Evolutionary conservation across 148 eudicot species (phyloP), one percentile per base, ranked within the genome.

Genomic region (Rhododendron henanense): DNA sequence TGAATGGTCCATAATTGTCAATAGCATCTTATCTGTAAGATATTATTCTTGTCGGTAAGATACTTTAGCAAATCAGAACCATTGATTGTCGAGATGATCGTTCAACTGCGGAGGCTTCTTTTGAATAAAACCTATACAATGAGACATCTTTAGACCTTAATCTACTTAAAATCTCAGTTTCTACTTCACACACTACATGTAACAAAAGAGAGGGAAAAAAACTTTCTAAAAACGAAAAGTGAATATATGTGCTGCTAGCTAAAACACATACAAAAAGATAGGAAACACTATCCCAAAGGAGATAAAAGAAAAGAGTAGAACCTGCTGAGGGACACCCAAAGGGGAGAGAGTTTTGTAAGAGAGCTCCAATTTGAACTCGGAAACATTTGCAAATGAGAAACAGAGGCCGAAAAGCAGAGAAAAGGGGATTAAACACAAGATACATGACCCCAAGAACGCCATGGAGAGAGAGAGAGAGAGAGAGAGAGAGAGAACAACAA

Each of bases 311-410:
- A 18, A 53, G 33, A 31, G 19, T 2, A 47, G 44, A 50, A 92
- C 95, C 94, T 89, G 91, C 65, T 93, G 94, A 39, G 92, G 85
- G 78, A 91, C 92, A 28, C 93, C 95, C 78, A 93, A 87, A 37
- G 94, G 95, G 73, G 92, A 91, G 82, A 84, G 90, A 47, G 90
- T 91, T 15, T 88, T 84, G 88, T 93, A 93, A 79, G 90, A 81
- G 77, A 90, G 65, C 73, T 86, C 91, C 87, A 90, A 87, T 8
- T 87, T 74, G 50, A 81, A 87, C 31, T 79, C 5, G 23, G 74
- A 87, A 84, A 67, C 86, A 1, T 93, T 91, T 84, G 94, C 93
- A 0, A 53, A 91, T 28, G 88, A 87, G 1, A 90, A 94, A 86
- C 94, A 90, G 41, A 86, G 59, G 0, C 73, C 87, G 1, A 80